Evolutionary conservation across 352 stramenopile genomes (phyloP).

Genomic region (Phytophthora multivora): DNA sequence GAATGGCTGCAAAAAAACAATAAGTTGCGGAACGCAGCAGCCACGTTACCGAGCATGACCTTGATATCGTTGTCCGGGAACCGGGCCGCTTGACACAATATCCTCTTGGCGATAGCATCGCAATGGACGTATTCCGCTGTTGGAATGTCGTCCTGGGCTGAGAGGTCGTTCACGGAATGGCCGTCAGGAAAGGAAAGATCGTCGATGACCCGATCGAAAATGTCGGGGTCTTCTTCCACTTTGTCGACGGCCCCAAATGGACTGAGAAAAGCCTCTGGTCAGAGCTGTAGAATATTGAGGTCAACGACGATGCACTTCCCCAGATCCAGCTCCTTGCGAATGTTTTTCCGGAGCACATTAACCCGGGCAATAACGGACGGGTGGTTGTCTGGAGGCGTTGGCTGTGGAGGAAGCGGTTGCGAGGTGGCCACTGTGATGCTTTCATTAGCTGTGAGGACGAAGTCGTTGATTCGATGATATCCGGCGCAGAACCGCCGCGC

Average conservation of each 20-base stretch:
- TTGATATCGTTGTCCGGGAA: background rate
- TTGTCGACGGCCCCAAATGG: slow-evolving; percentile 23
- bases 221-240: background rate
- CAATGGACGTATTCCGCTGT: background rate
- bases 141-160: background rate
- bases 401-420: background rate
- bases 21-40: background rate
- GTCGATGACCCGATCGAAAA: background rate
- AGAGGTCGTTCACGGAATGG: background rate
- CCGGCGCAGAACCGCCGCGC: too few relatives aligned
- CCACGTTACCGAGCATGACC: background rate
- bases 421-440: background rate
- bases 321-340: slow-evolving; percentile 15
- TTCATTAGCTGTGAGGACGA: too few relatives aligned
- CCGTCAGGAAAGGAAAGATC: background rate
- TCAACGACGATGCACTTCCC: slow-evolving; percentile 10
- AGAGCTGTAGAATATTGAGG: background rate
- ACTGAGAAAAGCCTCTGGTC: slow-evolving; percentile 1
- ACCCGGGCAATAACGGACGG: background rate
- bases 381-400: background rate
- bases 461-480: too few relatives aligned
- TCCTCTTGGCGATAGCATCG: background rate
- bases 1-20: background rate
- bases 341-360: slow-evolving; percentile 8
- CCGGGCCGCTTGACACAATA: background rate